Evolutionary conservation across 257 asterid species (phyloP).

Genomic region (Phtheirospermum japonicum): DNA sequence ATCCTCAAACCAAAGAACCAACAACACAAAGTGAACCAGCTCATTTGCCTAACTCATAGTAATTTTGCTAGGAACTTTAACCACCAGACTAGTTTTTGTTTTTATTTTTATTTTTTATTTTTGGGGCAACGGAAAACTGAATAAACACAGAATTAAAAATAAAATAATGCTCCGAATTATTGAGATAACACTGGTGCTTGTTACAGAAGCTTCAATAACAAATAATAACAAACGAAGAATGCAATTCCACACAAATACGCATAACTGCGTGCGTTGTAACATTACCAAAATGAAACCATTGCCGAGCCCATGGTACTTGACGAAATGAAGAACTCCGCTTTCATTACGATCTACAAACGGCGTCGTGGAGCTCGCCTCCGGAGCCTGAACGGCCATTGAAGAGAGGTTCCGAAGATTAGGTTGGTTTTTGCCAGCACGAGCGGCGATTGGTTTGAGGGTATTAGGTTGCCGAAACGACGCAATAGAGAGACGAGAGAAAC

Average conservation of each 20-base stretch:
- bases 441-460: conserved; percentile 21
- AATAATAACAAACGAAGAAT: background rate
- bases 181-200: background rate
- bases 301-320: conserved; percentile 85
- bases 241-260: background rate
- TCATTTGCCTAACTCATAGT: too few species aligned
- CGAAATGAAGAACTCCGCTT: conserved; percentile 57
- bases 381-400: conserved; percentile 42
- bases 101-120: too few species aligned
- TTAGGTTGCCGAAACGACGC: conserved; percentile 25
- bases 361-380: conserved; percentile 33
- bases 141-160: too few species aligned
- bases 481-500: conserved; percentile 16
- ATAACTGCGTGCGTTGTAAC: background rate
- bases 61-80: too few species aligned
- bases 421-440: conserved; percentile 18
- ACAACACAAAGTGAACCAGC: background rate
- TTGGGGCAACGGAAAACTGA: too few species aligned
- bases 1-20: background rate
- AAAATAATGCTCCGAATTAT: background rate
- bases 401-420: conserved; percentile 36
- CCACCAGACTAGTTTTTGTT: too few species aligned
- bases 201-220: background rate
- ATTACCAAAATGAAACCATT: conserved; percentile 82
- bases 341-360: conserved; percentile 54